These are phyloP conservation scores for Phaeomoniella chlamydospora DNA, from an alignment of 2,329 filamentous ascomycete genomes.

Conservation along the genomic window DNA sequence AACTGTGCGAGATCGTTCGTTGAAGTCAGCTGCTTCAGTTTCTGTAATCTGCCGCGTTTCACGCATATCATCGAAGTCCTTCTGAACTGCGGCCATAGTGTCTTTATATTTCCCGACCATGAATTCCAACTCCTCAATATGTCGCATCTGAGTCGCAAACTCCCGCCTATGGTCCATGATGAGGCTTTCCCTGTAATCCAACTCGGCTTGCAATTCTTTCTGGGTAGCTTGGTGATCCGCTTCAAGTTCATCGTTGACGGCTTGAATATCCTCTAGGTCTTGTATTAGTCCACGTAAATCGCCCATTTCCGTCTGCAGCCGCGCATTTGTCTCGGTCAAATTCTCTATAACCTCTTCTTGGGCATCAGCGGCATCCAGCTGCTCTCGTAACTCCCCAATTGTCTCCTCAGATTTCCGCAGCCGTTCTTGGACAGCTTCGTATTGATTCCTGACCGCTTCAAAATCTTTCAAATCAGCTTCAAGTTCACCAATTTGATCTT, in stretches of 20 bases:
- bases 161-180: constrained; percentile 36
- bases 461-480: constrained; percentile 60
- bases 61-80: constrained; percentile 79
- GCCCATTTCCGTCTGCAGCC: constrained; percentile 67
- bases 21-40: constrained; percentile 80
- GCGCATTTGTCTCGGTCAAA: constrained; percentile 74
- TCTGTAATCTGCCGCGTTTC: constrained; percentile 87
- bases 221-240: constrained; percentile 67
- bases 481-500: constrained; percentile 58
- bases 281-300: constrained; percentile 70
- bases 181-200: constrained; percentile 72
- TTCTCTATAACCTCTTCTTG: constrained; percentile 92
- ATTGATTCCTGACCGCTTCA: constrained; percentile 51
- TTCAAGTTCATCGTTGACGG: constrained; percentile 82
- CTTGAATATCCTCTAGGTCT: constrained; percentile 84
- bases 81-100: constrained; percentile 71
- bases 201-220: constrained; percentile 82
- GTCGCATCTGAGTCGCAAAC: constrained; percentile 60
- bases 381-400: constrained; percentile 75
- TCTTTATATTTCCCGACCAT: constrained; percentile 80
- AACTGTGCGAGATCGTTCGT: constrained; percentile 78
- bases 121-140: constrained; percentile 77
- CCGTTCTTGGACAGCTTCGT: constrained; percentile 56
- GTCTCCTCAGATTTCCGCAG: constrained; percentile 57
- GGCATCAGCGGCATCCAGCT: constrained; percentile 75